Evolutionary conservation across 163 green algal species (phyloP).

Genomic region (Scenedesmus sp.): DNA sequence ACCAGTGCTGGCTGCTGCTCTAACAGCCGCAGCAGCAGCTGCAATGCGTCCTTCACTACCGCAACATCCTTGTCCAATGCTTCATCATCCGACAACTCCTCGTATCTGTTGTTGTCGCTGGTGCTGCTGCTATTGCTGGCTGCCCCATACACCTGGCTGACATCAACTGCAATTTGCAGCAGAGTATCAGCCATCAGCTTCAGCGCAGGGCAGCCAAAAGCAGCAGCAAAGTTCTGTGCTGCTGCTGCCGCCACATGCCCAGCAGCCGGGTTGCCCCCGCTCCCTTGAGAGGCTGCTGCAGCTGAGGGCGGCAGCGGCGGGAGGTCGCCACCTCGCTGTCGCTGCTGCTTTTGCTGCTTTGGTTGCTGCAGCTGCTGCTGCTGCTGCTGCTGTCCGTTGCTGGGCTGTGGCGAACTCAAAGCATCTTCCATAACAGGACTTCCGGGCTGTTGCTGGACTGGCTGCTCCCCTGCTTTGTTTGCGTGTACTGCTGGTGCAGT

Average conservation of each 20-base stretch:
- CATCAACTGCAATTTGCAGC: constrained; percentile 50
- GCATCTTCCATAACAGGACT: constrained; percentile 38
- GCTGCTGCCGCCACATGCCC: neutral
- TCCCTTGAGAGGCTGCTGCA: neutral
- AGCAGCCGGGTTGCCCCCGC: neutral
- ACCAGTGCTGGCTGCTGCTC: constrained; percentile 46
- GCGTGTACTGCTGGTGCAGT: neutral
- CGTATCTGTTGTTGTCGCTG: neutral
- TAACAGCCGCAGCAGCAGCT: constrained; percentile 53
- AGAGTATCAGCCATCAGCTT: constrained; percentile 44
- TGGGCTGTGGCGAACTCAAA: neutral
- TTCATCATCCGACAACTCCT: neutral
- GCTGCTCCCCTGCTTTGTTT: neutral
- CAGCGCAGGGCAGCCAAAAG: neutral
- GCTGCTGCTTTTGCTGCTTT: constrained; percentile 19
- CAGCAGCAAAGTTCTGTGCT: constrained; percentile 4
- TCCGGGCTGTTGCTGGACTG: constrained; percentile 10
- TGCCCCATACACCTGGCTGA: constrained; percentile 33
- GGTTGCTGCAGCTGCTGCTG: neutral
- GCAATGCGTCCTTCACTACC: constrained; percentile 55
- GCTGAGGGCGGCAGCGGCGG: constrained; percentile 17
- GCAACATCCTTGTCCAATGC: constrained; percentile 6
- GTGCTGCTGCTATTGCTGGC: neutral
- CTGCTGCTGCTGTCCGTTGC: neutral
- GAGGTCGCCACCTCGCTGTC: neutral